phyloP scores from a whole-genome alignment of 208 protist genomes.

The Crithidia acanthocephali region DNA sequence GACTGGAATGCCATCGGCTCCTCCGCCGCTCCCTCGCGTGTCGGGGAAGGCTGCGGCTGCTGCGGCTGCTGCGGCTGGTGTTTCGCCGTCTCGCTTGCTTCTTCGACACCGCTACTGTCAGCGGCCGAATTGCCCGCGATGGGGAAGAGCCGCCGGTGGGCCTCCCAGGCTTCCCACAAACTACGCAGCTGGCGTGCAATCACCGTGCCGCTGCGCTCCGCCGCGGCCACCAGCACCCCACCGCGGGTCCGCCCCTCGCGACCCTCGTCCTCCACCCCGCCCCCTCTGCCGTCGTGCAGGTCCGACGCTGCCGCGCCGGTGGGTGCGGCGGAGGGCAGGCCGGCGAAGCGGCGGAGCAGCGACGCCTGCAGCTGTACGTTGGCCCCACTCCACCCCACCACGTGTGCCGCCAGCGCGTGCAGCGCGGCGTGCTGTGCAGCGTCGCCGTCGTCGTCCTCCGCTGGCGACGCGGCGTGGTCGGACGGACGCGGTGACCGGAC shows the following conservation, averaged over 20 bases:
- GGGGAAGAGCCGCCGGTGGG: constrained; percentile 20
- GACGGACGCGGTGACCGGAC: neutral
- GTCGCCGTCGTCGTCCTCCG: neutral
- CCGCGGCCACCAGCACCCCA: neutral
- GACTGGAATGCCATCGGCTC: neutral
- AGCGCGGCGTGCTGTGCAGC: constrained; percentile 2
- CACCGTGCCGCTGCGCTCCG: constrained; percentile 1
- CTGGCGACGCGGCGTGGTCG: neutral
- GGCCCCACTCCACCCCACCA: constrained; percentile 25
- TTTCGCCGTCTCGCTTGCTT: neutral
- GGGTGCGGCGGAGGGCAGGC: neutral
- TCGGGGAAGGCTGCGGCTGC: neutral
- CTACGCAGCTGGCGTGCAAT: constrained; percentile 22
- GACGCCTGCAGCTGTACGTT: constrained; percentile 24
- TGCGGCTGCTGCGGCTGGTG: neutral
- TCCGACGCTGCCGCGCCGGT: too few relatives aligned
- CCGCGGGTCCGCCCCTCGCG: neutral
- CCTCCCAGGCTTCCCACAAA: constrained; percentile 25
- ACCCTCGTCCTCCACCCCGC: neutral
- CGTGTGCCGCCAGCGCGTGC: constrained; percentile 13
- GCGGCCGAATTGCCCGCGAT: neutral
- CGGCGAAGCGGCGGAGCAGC: constrained; percentile 28
- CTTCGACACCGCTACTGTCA: neutral
- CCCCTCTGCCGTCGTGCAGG: neutral
- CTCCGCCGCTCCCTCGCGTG: neutral